Evolutionary conservation across 768 basidiomycete species (phyloP).

Genomic region (Gelatoporia subvermispora): DNA sequence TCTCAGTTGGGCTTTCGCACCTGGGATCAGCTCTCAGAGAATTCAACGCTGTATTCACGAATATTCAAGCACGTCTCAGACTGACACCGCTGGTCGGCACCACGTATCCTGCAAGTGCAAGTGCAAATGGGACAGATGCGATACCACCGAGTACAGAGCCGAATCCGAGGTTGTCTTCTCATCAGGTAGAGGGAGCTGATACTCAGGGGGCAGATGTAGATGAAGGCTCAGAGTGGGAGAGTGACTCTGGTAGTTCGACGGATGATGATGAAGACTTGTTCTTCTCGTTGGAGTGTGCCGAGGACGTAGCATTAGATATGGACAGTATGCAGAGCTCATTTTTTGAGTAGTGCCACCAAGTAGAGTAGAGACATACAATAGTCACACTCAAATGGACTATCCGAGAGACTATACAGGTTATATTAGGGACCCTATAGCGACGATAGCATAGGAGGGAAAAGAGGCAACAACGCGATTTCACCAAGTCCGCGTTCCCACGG

Average conservation of each 20-base stretch:
- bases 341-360: too few relatives aligned
- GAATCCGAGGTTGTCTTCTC: neutral
- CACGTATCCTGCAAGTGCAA: neutral
- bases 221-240: neutral
- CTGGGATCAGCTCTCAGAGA: constrained; percentile 19
- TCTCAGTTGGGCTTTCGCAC: constrained; percentile 12
- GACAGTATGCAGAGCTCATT: too few relatives aligned
- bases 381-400: too few relatives aligned
- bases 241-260: neutral
- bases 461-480: constrained; percentile 1
- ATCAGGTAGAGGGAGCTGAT: neutral
- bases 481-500: constrained; percentile 3
- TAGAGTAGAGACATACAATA: neutral
- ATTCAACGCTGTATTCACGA: constrained; percentile 21
- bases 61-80: constrained; percentile 13
- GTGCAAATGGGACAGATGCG: neutral
- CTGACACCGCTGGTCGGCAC: constrained; percentile 4
- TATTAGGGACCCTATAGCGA: neutral
- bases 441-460: neutral
- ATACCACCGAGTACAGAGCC: neutral
- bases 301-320: constrained; percentile 7
- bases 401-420: too few relatives aligned
- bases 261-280: neutral
- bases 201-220: neutral
- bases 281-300: constrained; percentile 1